These are phyloP conservation scores for Diaporthe sp. DNA, from an alignment of 2,329 filamentous ascomycete species.

Conservation along the genomic window DNA sequence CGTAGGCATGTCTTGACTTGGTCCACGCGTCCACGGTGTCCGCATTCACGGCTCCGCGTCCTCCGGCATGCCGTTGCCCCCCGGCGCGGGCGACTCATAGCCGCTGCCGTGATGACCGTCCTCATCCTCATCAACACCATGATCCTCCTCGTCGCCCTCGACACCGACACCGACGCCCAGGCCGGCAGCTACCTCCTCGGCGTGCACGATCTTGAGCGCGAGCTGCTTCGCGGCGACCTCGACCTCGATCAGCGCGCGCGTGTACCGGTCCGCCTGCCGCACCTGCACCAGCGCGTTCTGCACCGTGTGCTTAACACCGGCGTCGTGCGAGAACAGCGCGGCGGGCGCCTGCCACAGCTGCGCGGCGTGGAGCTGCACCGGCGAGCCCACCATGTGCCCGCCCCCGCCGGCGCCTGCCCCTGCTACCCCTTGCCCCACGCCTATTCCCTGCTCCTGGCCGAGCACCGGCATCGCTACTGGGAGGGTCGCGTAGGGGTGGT, in stretches of 20 bases:
- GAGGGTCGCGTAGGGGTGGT: slow-evolving; percentile 39
- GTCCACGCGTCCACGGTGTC: neutral
- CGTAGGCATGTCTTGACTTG: neutral
- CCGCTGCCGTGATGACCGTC: slow-evolving; percentile 24
- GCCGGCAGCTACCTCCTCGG: slow-evolving; percentile 58
- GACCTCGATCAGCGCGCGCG: slow-evolving; percentile 64
- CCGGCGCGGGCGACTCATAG: slow-evolving; percentile 35
- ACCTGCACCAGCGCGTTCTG: slow-evolving; percentile 63
- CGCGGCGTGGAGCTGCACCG: slow-evolving; percentile 41
- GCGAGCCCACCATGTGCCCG: slow-evolving; percentile 36
- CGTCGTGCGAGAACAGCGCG: slow-evolving; percentile 49
- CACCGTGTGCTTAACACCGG: slow-evolving; percentile 58
- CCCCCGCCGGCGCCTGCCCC: slow-evolving; percentile 23
- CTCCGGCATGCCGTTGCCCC: slow-evolving; percentile 28
- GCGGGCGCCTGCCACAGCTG: slow-evolving; percentile 41
- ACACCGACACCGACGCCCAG: slow-evolving; percentile 48
- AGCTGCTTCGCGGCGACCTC: slow-evolving; percentile 69
- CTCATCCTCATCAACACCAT: neutral
- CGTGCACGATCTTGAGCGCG: slow-evolving; percentile 66
- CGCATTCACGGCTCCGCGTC: slow-evolving; percentile 6
- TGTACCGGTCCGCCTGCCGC: slow-evolving; percentile 58
- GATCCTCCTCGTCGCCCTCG: slow-evolving; percentile 39
- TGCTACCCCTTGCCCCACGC: slow-evolving; percentile 45
- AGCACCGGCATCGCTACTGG: slow-evolving; percentile 32
- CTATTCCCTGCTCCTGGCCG: slow-evolving; percentile 26